A percentile compares a stretch with the other conserved stretches of the same genome.
Evolutionary conservation across 1,284 basidiomycete species (phyloP).

Genomic region (Tylopilus sp.): DNA sequence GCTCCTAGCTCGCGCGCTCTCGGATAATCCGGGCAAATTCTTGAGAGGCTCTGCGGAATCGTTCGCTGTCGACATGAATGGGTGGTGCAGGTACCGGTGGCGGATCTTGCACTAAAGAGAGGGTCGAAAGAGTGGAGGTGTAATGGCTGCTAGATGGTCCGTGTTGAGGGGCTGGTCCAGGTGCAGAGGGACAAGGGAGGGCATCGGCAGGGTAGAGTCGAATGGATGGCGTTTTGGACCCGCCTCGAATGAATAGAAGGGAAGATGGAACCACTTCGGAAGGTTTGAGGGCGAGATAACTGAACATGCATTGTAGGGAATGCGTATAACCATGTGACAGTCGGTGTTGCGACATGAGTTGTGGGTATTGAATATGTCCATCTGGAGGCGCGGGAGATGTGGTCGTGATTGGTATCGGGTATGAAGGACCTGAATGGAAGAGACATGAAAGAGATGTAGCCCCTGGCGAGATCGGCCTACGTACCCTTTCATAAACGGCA

Average conservation of each 20-base stretch:
- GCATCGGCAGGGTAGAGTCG: conserved; percentile 31
- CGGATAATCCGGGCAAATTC: conserved; percentile 31
- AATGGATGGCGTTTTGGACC: conserved; percentile 30
- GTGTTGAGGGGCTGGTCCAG: conserved; percentile 7
- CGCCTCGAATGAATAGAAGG: conserved; percentile 33
- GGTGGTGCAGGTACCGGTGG: conserved; percentile 22
- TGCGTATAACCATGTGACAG: conserved; percentile 56
- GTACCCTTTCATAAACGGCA: conserved; percentile 29
- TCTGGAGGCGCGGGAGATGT: conserved; percentile 47
- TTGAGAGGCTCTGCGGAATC: conserved; percentile 30
- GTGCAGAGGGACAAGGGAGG: conserved; percentile 33
- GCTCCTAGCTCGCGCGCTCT: conserved; percentile 23
- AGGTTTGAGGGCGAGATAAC: conserved; percentile 30
- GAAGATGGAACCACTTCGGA: conserved; percentile 32
- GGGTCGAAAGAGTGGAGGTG: conserved; percentile 14
- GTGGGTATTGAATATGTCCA: conserved; percentile 43
- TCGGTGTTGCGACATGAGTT: conserved; percentile 56
- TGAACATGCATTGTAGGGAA: conserved; percentile 54
- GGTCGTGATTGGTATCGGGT: conserved; percentile 44
- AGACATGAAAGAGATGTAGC: conserved; percentile 7
- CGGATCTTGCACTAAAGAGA: conserved; percentile 25
- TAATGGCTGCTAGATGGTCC: conserved; percentile 16
- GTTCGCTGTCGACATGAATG: conserved; percentile 19
- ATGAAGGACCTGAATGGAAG: conserved; percentile 31
- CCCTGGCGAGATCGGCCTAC: conserved; percentile 12